These are phyloP conservation scores for Alnus rubra DNA, from an alignment of 306 rosid genomes.

Conservation along the genomic window DNA sequence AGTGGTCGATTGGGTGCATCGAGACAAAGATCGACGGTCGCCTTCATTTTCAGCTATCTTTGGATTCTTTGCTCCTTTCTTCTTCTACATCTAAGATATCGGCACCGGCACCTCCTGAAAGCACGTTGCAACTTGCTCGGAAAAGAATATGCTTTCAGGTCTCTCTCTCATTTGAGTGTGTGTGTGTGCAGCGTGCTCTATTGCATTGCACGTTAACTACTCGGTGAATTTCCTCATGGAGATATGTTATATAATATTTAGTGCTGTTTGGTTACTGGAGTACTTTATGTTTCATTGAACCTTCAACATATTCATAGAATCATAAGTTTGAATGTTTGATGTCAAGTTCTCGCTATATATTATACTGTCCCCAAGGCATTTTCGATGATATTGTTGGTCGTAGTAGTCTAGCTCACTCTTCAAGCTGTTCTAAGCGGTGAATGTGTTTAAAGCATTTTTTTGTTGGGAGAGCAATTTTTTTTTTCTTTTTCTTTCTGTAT, in stretches of 20 bases:
- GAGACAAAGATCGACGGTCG: neutral
- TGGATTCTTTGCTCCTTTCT: neutral
- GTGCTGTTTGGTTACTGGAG: neutral
- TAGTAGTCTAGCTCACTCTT: neutral
- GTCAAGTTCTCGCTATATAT: neutral
- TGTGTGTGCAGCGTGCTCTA: neutral
- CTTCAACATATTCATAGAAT: neutral
- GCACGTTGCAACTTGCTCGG: neutral
- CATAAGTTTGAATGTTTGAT: neutral
- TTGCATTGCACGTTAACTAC: constrained; percentile 21
- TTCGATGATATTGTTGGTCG: neutral
- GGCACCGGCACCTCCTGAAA: neutral
- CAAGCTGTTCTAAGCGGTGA: neutral
- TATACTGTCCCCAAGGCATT: neutral
- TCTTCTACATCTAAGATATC: neutral
- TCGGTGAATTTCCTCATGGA: constrained; percentile 29
- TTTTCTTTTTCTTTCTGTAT: neutral
- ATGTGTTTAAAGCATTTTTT: neutral
- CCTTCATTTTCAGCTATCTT: neutral
- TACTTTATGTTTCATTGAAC: neutral
- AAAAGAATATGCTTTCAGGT: constrained; percentile 34
- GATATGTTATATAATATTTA: neutral
- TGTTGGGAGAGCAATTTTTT: neutral
- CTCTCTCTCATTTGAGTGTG: neutral
- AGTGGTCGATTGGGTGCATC: neutral